phyloP scores from a whole-genome alignment of 306 rosid genomes.

The Astragalus membranaceus region DNA sequence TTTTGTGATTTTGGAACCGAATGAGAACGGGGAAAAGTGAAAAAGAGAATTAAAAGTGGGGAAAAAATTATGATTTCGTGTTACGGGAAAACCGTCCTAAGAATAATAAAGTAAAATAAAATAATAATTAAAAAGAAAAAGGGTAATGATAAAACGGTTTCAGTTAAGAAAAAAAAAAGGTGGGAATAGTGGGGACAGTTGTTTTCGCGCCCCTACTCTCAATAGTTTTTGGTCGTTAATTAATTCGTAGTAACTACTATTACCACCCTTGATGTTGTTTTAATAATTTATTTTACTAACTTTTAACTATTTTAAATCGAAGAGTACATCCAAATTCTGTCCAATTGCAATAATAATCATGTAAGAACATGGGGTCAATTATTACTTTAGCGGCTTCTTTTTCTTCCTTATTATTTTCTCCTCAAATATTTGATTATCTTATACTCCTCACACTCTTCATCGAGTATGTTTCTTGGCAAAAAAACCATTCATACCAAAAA shows the following conservation, averaged over 20 bases:
- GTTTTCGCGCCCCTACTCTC: conserved; percentile 69
- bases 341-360: background rate
- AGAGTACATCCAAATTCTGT: background rate
- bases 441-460: background rate
- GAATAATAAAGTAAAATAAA: background rate
- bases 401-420: background rate
- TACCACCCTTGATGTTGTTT: background rate
- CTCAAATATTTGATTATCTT: background rate
- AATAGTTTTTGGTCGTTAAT: background rate
- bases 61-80: background rate
- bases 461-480: no score
- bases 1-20: conserved; percentile 14
- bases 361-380: background rate
- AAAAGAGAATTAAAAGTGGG: conserved; percentile 12
- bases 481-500: no score
- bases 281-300: background rate
- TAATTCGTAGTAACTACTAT: background rate
- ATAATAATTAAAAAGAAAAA: background rate
- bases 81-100: background rate
- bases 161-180: conserved; percentile 27
- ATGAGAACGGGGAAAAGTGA: background rate
- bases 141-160: conserved; percentile 41
- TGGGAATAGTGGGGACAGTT: conserved; percentile 29
- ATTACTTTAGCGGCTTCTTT: background rate
- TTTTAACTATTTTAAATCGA: background rate